phyloP scores from a whole-genome alignment of 805 yeast species.

The Lipomyces lipofer region DNA sequence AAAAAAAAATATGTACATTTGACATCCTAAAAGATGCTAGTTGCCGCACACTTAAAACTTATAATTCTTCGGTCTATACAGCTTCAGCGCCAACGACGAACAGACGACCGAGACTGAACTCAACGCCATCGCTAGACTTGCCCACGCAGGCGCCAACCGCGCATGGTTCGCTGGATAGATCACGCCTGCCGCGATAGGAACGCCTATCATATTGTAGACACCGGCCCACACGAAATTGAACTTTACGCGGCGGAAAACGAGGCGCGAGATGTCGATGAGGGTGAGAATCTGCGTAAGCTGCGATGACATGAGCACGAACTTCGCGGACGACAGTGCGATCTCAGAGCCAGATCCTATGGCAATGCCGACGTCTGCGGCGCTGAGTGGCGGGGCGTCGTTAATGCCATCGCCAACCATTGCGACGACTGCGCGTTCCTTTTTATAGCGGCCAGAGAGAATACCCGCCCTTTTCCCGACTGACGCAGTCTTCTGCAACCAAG shows the following conservation, averaged over 20 bases:
- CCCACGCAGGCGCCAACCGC: conserved; percentile 78
- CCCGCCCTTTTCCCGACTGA: conserved; percentile 28
- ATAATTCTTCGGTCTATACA: conserved; percentile 40
- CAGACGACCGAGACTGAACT: conserved; percentile 87
- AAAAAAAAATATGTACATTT: too few species aligned
- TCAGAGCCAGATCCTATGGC: conserved; percentile 79
- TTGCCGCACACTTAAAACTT: not conserved
- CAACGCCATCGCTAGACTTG: conserved; percentile 90
- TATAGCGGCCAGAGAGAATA: conserved; percentile 24
- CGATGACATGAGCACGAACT: conserved; percentile 61
- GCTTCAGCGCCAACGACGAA: conserved; percentile 70
- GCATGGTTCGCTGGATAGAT: conserved; percentile 74
- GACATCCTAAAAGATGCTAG: too few species aligned
- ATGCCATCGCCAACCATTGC: conserved; percentile 87
- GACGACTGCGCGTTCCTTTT: conserved; percentile 43
- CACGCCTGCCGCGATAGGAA: conserved; percentile 95
- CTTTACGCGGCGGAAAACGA: conserved; percentile 72
- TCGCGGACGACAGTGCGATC: conserved; percentile 70
- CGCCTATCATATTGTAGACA: conserved; percentile 76
- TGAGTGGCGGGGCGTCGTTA: conserved; percentile 79
- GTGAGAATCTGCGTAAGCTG: conserved; percentile 54
- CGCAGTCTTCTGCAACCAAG: conserved; percentile 53
- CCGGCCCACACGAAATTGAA: conserved; percentile 86
- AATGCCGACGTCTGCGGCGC: conserved; percentile 73
- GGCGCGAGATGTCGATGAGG: conserved; percentile 63